These are phyloP conservation scores for Fistulifera pelliculosa DNA, from an alignment of 108 stramenopile species.

Conservation along the genomic window DNA sequence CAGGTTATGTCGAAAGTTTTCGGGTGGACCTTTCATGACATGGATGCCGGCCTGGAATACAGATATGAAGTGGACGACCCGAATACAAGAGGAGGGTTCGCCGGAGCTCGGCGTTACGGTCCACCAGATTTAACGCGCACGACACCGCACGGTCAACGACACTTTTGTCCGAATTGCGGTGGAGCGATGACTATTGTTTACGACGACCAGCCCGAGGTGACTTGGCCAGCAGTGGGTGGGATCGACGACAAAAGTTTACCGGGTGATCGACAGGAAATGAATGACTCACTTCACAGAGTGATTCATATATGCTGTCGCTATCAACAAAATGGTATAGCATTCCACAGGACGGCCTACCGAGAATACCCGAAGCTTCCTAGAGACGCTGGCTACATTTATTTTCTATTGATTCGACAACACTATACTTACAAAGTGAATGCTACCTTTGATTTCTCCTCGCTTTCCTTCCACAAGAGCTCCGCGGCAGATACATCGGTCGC, in stretches of 20 bases:
- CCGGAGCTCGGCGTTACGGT: not conserved
- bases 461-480: conserved; percentile 23
- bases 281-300: conserved; percentile 14
- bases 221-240: conserved; percentile 29
- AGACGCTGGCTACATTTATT: not conserved
- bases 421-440: too few relatives aligned
- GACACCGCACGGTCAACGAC: conserved; percentile 24
- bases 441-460: conserved; percentile 20
- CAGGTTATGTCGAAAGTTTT: conserved; percentile 23
- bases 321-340: conserved; percentile 22
- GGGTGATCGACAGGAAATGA: conserved; percentile 3
- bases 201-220: conserved; percentile 23
- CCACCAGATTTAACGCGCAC: conserved; percentile 11
- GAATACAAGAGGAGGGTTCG: too few relatives aligned
- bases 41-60: conserved; percentile 27
- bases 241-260: conserved; percentile 25
- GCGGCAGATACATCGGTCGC: conserved; percentile 24
- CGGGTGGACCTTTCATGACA: conserved; percentile 24
- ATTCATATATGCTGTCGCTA: conserved; percentile 31
- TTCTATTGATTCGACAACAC: too few relatives aligned
- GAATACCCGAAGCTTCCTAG: conserved; percentile 23
- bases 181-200: conserved; percentile 36
- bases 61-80: conserved; percentile 16
- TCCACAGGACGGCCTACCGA: conserved; percentile 19
- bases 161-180: conserved; percentile 21